A percentile compares a stretch with the other conserved stretches of the same genome.
Evolutionary conservation across 352 stramenopile species (phyloP).

Genomic region (Globisporangium spinosum): DNA sequence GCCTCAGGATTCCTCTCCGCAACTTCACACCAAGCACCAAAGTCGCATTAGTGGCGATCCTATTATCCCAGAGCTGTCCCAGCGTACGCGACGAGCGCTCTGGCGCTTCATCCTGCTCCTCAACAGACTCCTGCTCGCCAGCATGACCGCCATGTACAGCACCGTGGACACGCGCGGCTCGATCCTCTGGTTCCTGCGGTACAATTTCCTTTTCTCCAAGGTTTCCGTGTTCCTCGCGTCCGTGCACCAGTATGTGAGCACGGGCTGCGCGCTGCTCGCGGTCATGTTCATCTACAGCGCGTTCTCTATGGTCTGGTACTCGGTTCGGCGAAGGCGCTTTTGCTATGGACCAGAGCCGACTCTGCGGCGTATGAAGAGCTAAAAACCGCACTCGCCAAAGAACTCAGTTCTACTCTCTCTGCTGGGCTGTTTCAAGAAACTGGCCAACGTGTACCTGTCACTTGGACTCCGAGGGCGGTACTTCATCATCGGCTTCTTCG

Average conservation of each 20-base stretch:
- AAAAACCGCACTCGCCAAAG: neutral
- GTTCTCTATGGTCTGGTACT: constrained; percentile 11
- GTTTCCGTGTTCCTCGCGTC: constrained; percentile 11
- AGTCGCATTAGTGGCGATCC: neutral
- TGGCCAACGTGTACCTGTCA: neutral
- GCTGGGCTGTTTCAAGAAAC: neutral
- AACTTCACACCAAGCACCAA: neutral
- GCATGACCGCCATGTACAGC: constrained; percentile 13
- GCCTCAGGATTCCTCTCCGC: neutral
- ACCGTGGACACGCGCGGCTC: neutral
- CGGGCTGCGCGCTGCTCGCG: constrained; percentile 7
- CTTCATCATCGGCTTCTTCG: neutral
- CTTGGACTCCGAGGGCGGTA: neutral
- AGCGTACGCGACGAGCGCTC: neutral
- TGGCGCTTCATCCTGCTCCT: constrained; percentile 11
- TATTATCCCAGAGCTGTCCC: neutral
- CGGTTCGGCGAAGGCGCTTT: neutral
- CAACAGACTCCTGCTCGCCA: constrained; percentile 11
- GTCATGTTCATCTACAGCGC: constrained; percentile 9
- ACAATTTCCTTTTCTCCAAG: constrained; percentile 24
- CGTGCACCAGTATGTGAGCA: constrained; percentile 5
- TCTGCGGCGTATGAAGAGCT: neutral
- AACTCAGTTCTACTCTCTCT: neutral
- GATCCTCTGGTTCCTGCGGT: constrained; percentile 17
- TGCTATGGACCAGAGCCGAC: neutral